phyloP scores from a whole-genome alignment of 805 yeast species.

The Candida ponderosae region DNA sequence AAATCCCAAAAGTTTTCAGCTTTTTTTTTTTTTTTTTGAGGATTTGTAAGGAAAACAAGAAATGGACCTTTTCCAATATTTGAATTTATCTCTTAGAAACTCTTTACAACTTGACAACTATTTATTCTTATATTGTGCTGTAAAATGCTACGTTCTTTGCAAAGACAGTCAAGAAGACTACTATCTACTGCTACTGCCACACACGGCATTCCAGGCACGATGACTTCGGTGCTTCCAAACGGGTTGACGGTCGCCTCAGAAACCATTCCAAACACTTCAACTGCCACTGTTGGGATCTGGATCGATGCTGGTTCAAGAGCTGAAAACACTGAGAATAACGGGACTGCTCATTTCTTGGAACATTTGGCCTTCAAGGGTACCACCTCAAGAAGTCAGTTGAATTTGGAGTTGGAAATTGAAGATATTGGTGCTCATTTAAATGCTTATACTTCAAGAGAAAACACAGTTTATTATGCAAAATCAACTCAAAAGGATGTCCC shows the following conservation, averaged over 20 bases:
- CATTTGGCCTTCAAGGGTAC: constrained; percentile 98
- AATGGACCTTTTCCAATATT: too few species aligned
- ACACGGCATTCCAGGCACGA: constrained; percentile 33
- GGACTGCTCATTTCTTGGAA: constrained; percentile 96
- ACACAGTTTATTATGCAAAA: constrained; percentile 94
- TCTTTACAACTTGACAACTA: too few species aligned
- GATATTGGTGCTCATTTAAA: constrained; percentile 94
- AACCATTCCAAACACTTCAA: constrained; percentile 72
- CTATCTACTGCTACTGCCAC: not conserved
- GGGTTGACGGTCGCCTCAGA: constrained; percentile 96
- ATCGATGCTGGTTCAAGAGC: constrained; percentile 98
- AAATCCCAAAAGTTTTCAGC: too few species aligned
- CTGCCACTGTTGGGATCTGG: constrained; percentile 98
- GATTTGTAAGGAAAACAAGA: too few species aligned
- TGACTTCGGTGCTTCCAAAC: constrained; percentile 72
- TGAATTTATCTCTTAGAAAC: too few species aligned
- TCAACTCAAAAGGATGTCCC: constrained; percentile 76
- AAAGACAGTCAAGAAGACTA: not conserved
- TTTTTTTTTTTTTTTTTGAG: too few species aligned
- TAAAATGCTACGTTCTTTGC: not conserved
- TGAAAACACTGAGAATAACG: constrained; percentile 74
- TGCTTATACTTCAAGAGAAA: constrained; percentile 97
- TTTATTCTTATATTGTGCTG: too few species aligned
- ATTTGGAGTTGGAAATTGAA: constrained; percentile 88
- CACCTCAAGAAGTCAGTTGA: constrained; percentile 64